Evolutionary conservation across 2,329 filamentous ascomycete genomes (phyloP).

Genomic region (Colletotrichum sidae): DNA sequence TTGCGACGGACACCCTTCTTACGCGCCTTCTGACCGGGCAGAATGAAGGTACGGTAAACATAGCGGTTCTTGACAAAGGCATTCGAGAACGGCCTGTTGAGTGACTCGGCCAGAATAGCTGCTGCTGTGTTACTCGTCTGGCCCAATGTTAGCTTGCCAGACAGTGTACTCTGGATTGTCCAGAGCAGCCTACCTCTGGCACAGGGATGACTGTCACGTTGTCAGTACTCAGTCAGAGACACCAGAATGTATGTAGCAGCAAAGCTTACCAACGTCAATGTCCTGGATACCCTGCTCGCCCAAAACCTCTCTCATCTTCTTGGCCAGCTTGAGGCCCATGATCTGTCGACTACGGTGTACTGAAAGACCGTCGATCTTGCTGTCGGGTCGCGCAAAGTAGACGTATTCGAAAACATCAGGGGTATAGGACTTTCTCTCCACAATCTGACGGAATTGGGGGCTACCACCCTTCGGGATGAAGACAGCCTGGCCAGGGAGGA

Average conservation of each 20-base stretch:
- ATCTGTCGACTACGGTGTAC: slow-evolving; percentile 86
- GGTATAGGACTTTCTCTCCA: slow-evolving; percentile 75
- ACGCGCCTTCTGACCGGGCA: slow-evolving; percentile 77
- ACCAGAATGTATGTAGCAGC: too few species aligned
- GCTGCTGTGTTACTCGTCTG: slow-evolving; percentile 83
- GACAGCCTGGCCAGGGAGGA: slow-evolving; percentile 86
- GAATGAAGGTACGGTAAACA: slow-evolving; percentile 77
- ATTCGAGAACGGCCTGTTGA: slow-evolving; percentile 82
- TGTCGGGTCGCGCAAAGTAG: slow-evolving; percentile 88
- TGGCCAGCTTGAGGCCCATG: slow-evolving; percentile 86
- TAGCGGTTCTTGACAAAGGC: slow-evolving; percentile 83
- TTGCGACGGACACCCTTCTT: slow-evolving; percentile 92
- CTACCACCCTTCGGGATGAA: slow-evolving; percentile 83
- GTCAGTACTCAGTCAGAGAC: too few species aligned
- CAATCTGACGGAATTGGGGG: slow-evolving; percentile 82
- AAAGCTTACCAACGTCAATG: slow-evolving; percentile 70
- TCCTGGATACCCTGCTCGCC: slow-evolving; percentile 77
- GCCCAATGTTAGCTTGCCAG: too few species aligned
- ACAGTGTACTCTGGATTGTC: too few species aligned
- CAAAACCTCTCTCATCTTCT: slow-evolving; percentile 75
- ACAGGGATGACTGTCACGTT: slow-evolving; percentile 70
- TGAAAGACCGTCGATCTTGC: slow-evolving; percentile 87
- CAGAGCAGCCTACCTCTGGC: too few species aligned
- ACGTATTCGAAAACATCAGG: slow-evolving; percentile 90
- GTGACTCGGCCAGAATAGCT: slow-evolving; percentile 77